phyloP scores from a whole-genome alignment of 106 monocot species.

The Dendrobium officinale region DNA sequence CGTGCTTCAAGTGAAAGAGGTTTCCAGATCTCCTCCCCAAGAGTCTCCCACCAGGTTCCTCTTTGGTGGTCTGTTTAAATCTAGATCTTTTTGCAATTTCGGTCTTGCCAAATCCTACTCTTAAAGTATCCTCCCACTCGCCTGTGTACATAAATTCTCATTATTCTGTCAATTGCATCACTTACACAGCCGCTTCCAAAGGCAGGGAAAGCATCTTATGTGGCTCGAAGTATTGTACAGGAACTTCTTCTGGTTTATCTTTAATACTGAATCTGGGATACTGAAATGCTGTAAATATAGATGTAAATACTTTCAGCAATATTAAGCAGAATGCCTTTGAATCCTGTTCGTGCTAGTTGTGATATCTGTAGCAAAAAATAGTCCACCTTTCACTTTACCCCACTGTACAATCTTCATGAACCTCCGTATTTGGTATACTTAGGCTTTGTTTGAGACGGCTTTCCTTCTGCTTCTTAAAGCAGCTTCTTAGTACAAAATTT shows the following conservation, averaged over 20 bases:
- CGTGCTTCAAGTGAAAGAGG: slow-evolving; percentile 54
- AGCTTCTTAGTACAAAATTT: too few relatives aligned
- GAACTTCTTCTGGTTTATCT: not conserved
- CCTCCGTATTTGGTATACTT: too few relatives aligned
- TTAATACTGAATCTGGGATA: not conserved
- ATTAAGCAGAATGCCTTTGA: too few relatives aligned
- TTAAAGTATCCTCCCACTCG: not conserved
- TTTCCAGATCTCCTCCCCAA: slow-evolving; percentile 24
- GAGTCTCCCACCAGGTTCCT: slow-evolving; percentile 58
- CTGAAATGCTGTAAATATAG: not conserved
- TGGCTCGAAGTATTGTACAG: not conserved
- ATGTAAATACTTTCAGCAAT: not conserved
- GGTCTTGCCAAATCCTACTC: slow-evolving; percentile 16
- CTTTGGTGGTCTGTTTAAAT: slow-evolving; percentile 54
- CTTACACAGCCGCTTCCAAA: not conserved
- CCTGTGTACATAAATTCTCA: not conserved
- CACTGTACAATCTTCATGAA: too few relatives aligned
- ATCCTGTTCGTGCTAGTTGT: too few relatives aligned
- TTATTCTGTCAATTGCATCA: not conserved
- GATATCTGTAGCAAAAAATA: too few relatives aligned
- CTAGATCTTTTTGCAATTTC: slow-evolving; percentile 43
- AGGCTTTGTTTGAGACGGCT: too few relatives aligned
- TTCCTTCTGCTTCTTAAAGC: too few relatives aligned
- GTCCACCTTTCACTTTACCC: too few relatives aligned
- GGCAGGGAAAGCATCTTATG: not conserved